phyloP scores from a whole-genome alignment of 2,329 filamentous ascomycete genomes.

The Mariannaea elegans region DNA sequence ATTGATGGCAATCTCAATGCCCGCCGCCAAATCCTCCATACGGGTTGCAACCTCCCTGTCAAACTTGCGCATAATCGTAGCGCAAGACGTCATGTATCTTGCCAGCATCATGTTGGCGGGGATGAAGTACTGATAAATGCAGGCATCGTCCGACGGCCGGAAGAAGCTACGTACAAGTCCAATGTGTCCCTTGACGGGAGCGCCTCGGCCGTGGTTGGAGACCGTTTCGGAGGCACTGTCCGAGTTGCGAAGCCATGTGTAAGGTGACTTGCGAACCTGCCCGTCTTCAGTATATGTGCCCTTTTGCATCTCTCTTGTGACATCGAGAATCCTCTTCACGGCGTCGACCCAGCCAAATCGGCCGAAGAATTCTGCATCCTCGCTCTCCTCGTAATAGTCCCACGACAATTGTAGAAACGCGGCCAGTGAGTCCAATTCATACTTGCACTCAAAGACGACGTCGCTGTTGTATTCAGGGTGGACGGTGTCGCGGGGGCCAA shows the following conservation, averaged over 20 bases:
- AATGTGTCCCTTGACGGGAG: conserved; percentile 80
- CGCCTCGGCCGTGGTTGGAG: conserved; percentile 78
- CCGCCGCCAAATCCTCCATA: conserved; percentile 66
- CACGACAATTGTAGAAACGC: conserved; percentile 85
- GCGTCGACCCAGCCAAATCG: conserved; percentile 77
- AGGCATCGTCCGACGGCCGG: conserved; percentile 88
- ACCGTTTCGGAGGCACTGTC: conserved; percentile 83
- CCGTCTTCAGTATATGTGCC: conserved; percentile 76
- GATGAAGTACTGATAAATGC: conserved; percentile 86
- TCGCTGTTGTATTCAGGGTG: conserved; percentile 72
- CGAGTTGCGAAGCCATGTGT: conserved; percentile 81
- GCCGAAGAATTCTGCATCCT: conserved; percentile 77
- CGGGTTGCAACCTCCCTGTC: conserved; percentile 60
- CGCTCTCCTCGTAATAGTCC: conserved; percentile 79
- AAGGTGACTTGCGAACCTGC: conserved; percentile 65
- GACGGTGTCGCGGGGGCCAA: conserved; percentile 58
- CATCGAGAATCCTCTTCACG: conserved; percentile 72
- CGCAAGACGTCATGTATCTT: conserved; percentile 63
- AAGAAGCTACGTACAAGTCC: conserved; percentile 89
- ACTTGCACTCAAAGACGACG: conserved; percentile 94
- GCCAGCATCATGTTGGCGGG: conserved; percentile 90
- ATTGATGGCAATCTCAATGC: conserved; percentile 72
- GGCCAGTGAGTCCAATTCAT: conserved; percentile 90
- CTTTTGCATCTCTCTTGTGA: conserved; percentile 74
- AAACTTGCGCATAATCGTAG: conserved; percentile 55